Evolutionary conservation across 768 basidiomycete species (phyloP), one percentile per base, ranked within the genome.

Genomic region (Mycena galericulata): DNA sequence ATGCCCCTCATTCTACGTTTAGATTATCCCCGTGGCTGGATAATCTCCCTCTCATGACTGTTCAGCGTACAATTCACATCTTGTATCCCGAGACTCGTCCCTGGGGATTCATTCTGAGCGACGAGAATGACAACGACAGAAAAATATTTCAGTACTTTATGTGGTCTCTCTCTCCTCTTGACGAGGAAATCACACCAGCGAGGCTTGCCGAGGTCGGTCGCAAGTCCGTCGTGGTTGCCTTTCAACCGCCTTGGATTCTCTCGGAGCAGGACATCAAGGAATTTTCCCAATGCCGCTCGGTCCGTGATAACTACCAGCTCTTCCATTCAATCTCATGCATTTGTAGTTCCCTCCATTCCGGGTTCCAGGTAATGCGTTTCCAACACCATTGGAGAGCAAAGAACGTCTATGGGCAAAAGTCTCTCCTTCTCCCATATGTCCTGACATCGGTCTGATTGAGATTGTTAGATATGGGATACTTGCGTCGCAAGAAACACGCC

Each of bases 351-450:
- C 86, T 46, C 79, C 79, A 11, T 83, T 75, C 65, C 72, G 73
- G 34, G 62, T 71, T 40, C 69, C 76, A n/a, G 81, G 80, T 18
- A 69, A 80, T 62, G 77, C 76, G 26, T 83, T 74, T 71, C 80
- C 79, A 30, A 76, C 70, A 12, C 60, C 69, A 7, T 74, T 84
- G 15, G 73, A 77, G 24, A 86, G 84, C 59, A 85, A 85, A 62
- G 81, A 89, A 62, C 83, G 87, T 51, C 73, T 90, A 53, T 90
- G 89, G 89, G 88, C 84, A 32, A 90, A 89, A 83, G 89, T 86
- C 36, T 74, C 60, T 22, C 53, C 24, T 27, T 47, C 50, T 61
- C 17, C 29, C 26, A 7, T 20, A 20, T 32, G 41, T 17, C 30
- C 24, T 34, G 22, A 7, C 17, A 32, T 58, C n/a, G 38, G 18